These are phyloP conservation scores for Hymenoscyphus infarciens DNA, from an alignment of 2,329 filamentous ascomycete species.

Conservation along the genomic window DNA sequence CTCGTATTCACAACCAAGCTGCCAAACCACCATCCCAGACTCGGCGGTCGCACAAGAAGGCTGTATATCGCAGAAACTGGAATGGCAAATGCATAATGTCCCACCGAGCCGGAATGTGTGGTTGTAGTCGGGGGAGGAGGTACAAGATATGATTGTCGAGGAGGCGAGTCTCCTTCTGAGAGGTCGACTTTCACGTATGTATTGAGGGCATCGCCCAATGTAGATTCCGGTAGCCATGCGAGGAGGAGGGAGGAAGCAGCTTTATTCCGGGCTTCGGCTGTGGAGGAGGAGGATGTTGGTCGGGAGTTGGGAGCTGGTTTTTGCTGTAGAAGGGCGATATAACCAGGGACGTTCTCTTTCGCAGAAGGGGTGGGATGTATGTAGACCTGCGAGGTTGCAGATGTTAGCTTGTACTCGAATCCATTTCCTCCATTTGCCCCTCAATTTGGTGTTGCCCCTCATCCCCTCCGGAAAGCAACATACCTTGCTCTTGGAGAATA, in stretches of 20 bases:
- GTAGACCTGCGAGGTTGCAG: constrained; percentile 64
- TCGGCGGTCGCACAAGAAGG: constrained; percentile 83
- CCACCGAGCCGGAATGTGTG: constrained; percentile 64
- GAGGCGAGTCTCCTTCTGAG: constrained; percentile 73
- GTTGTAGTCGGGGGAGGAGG: constrained; percentile 86
- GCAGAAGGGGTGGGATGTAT: constrained; percentile 89
- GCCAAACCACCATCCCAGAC: constrained; percentile 97
- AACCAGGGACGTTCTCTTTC: constrained; percentile 94
- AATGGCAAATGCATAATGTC: constrained; percentile 86
- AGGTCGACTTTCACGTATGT: constrained; percentile 96
- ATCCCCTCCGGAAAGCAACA: constrained; percentile 23
- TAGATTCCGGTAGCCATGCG: constrained; percentile 88
- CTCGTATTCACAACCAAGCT: constrained; percentile 90
- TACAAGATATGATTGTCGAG: constrained; percentile 84
- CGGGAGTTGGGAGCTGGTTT: constrained; percentile 50
- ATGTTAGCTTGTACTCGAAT: constrained; percentile 19
- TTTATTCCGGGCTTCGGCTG: constrained; percentile 46
- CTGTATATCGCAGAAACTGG: constrained; percentile 90
- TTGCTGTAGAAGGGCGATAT: constrained; percentile 89
- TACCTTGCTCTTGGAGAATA: constrained; percentile 96
- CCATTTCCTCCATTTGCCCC: constrained; percentile 12
- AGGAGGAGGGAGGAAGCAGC: constrained; percentile 74
- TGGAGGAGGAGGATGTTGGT: constrained; percentile 33
- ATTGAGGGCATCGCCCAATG: constrained; percentile 78
- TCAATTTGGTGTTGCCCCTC: neutral